phyloP scores from a whole-genome alignment of 2,329 filamentous ascomycete species.

The Colletotrichum gloeosporioides region DNA sequence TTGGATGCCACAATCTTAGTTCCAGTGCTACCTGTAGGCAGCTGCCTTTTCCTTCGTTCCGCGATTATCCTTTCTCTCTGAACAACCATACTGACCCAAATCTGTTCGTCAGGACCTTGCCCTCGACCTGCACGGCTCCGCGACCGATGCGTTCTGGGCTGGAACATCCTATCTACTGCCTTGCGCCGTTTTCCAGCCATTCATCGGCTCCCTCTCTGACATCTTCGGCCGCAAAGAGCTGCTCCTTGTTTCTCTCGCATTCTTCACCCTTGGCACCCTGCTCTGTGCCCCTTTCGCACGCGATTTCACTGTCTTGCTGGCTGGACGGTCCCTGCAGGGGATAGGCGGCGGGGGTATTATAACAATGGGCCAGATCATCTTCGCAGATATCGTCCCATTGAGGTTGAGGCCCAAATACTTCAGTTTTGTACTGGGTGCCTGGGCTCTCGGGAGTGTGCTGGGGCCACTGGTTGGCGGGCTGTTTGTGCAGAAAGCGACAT shows the following conservation, averaged over 20 bases:
- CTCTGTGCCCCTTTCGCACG: neutral
- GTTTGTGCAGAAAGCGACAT: neutral
- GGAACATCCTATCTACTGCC: neutral
- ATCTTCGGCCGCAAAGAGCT: neutral
- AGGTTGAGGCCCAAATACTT: neutral
- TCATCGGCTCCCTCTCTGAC: neutral
- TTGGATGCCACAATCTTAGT: slow-evolving; percentile 54
- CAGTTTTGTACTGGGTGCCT: neutral
- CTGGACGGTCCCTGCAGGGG: slow-evolving; percentile 12
- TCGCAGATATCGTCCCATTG: slow-evolving; percentile 5
- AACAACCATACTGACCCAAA: neutral
- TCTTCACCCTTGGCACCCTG: neutral
- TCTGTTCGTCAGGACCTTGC: neutral
- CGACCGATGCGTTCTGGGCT: neutral
- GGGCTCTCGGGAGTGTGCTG: slow-evolving; percentile 3
- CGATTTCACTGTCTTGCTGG: slow-evolving; percentile 2
- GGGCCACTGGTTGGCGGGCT: neutral
- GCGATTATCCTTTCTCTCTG: neutral
- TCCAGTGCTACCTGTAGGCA: slow-evolving; percentile 44
- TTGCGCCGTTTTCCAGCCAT: neutral
- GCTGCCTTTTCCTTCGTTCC: neutral
- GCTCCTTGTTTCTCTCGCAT: neutral
- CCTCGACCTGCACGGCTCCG: neutral
- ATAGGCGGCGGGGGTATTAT: slow-evolving; percentile 21
- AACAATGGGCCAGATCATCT: slow-evolving; percentile 14